These are phyloP conservation scores for Omphalotus olearius DNA, from an alignment of 1,284 basidiomycete genomes.

Conservation along the genomic window DNA sequence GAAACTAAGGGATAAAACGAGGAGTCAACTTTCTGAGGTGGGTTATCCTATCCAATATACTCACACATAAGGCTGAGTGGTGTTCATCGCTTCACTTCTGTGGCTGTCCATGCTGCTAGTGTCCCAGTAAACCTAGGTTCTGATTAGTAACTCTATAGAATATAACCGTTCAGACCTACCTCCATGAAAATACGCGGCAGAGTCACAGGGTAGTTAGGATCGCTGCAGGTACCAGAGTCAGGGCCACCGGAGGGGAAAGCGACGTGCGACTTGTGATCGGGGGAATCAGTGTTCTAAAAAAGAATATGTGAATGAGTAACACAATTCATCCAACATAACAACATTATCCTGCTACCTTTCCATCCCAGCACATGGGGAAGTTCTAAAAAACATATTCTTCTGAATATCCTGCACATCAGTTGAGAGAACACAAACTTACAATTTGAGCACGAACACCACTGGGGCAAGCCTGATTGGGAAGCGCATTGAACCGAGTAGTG, in stretches of 20 bases:
- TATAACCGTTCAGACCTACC: constrained; percentile 20
- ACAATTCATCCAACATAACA: background rate
- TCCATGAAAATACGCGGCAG: constrained; percentile 44
- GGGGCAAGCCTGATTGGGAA: constrained; percentile 29
- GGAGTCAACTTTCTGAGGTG: background rate
- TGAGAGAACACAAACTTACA: constrained; percentile 18
- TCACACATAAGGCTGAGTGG: constrained; percentile 42
- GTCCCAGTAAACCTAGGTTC: constrained; percentile 36
- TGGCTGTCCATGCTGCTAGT: constrained; percentile 30
- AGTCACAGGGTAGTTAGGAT: constrained; percentile 36
- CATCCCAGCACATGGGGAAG: constrained; percentile 43
- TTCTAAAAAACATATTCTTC: constrained; percentile 16
- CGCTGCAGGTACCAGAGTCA: constrained; percentile 39
- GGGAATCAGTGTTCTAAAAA: constrained; percentile 34
- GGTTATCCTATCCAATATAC: constrained; percentile 8
- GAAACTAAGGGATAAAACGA: constrained; percentile 22
- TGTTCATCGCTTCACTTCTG: constrained; percentile 33
- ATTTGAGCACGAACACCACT: constrained; percentile 38
- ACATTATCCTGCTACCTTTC: constrained; percentile 16
- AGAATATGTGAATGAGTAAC: background rate
- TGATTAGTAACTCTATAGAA: background rate
- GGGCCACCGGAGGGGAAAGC: constrained; percentile 40
- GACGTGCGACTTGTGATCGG: constrained; percentile 39
- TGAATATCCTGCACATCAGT: background rate
- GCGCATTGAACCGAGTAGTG: constrained; percentile 19